Base-by-base conservation (phyloP, 2,329 filamentous ascomycete species). In the Aaosphaeria pasadenensis region DNA sequence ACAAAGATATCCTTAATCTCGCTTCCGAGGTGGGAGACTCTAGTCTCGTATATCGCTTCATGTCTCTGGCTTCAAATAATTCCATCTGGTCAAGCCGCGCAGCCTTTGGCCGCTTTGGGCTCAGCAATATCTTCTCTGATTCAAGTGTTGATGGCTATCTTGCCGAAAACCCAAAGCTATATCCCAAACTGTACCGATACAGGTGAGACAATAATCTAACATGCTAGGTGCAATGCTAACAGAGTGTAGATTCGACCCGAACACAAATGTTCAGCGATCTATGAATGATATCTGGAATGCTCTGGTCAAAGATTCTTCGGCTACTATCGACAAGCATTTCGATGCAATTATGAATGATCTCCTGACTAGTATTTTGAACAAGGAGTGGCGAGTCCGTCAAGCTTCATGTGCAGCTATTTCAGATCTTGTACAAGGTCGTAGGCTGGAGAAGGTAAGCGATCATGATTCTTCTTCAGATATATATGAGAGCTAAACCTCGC, bases 211-310 rank as follows among this genome's bases (percentile, higher is more conserved):
- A 30, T 40, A 24, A 24, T 24, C 17, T 24, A 24, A 24, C 17
- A 24, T 46, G 17, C 17, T 24, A 24, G 17, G 17, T 24, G 17
- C 17, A 24, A 24, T 24, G 17, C 17, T 24, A n/a, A 4, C 6
- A 11, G 3, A 28, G 6, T 31, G 69, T 31, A 70, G 67, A 35
- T 97, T 97, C 52, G 94, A 99, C 68, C 94, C 94, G 0, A 97
- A 96, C 63, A 80, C 85, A 2, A 96, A 95, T 55, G 94, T 97
- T 9, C 89, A 92, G 66, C 81, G 85, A 42, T 96, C 92, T 1
- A 99, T 99, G 94, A 91, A 95, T 48, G 90, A 95, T 53, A 97
- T 99, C 56, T 99, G 94, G 94, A 91, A 88, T 60, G 87, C 92
- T 0, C 74, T 99, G n/a, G 91, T 97, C 46, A 95, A 95, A 64